Conservation (phyloP, 306 rosid species). For the Cicer chorassanicum region DNA sequence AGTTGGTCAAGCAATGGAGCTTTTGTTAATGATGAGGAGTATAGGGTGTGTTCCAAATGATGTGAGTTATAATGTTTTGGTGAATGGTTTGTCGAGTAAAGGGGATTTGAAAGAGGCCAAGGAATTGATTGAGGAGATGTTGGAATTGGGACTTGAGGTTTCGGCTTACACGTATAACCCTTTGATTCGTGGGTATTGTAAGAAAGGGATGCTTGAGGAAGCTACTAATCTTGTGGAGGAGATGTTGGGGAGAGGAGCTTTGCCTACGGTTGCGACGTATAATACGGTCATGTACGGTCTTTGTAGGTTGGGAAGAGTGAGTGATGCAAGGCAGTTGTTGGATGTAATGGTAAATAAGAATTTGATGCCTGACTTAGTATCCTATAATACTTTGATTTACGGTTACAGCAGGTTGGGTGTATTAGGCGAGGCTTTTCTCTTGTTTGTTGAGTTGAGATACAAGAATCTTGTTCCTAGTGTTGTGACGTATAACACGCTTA, state of each 20-base stretch:
- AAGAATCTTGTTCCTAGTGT: slow-evolving; percentile 57
- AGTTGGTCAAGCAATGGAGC: slow-evolving; percentile 57
- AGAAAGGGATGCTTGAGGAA: slow-evolving; percentile 60
- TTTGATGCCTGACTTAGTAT: slow-evolving; percentile 67
- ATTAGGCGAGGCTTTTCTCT: slow-evolving; percentile 60
- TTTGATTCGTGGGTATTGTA: slow-evolving; percentile 60
- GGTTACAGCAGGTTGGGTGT: slow-evolving; percentile 69
- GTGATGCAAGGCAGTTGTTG: slow-evolving; percentile 62
- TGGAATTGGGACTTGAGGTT: slow-evolving; percentile 55
- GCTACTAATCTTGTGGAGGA: slow-evolving; percentile 57
- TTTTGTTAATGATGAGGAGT: slow-evolving; percentile 60
- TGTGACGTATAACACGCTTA: slow-evolving; percentile 76
- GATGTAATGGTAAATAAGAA: slow-evolving; percentile 52
- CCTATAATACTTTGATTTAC: slow-evolving; percentile 65
- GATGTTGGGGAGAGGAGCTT: slow-evolving; percentile 61
- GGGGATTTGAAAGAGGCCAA: slow-evolving; percentile 65
- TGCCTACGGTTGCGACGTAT: slow-evolving; percentile 64
- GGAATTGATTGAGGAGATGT: slow-evolving; percentile 63
- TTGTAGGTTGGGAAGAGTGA: slow-evolving; percentile 62
- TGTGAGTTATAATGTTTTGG: slow-evolving; percentile 67
- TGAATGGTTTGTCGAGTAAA: slow-evolving; percentile 67
- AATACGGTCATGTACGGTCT: slow-evolving; percentile 68
- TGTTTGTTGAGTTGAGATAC: slow-evolving; percentile 58
- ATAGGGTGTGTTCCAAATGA: slow-evolving; percentile 58
- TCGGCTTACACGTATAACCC: slow-evolving; percentile 69